These are phyloP conservation scores for Larix sibirica DNA, from an alignment of 83 land plant species.

Conservation along the genomic window DNA sequence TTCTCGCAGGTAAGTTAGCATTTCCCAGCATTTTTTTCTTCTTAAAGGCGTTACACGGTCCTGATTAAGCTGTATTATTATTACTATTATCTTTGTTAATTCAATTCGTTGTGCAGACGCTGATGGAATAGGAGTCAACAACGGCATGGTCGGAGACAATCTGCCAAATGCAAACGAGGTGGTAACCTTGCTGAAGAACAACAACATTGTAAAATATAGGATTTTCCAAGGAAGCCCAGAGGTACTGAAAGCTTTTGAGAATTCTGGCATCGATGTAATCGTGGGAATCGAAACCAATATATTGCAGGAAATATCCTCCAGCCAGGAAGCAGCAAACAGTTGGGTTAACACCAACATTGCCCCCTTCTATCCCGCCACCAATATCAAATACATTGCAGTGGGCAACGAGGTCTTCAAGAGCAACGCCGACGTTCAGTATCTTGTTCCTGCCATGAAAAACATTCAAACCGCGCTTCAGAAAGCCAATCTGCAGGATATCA, in stretches of 20 bases:
- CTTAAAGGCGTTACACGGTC: too few relatives aligned
- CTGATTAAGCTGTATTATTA: too few relatives aligned
- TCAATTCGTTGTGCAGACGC: conserved; percentile 21
- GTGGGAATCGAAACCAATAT: conserved; percentile 33
- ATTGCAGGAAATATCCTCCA: conserved; percentile 26
- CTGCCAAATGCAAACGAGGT: conserved; percentile 55
- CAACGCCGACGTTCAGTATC: conserved; percentile 22
- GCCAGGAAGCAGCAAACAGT: conserved; percentile 21
- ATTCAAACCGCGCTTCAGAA: conserved; percentile 63
- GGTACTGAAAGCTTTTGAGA: conserved; percentile 41
- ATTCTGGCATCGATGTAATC: conserved; percentile 37
- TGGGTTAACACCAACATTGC: conserved; percentile 46
- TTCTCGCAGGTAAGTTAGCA: too few relatives aligned
- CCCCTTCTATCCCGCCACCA: conserved; percentile 33
- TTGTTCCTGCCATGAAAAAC: conserved; percentile 62
- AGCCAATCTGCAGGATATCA: conserved; percentile 50
- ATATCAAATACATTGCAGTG: conserved; percentile 64
- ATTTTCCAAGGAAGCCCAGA: conserved; percentile 33
- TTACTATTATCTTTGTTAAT: too few relatives aligned
- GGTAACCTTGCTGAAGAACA: conserved; percentile 22
- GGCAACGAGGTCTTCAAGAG: conserved; percentile 69
- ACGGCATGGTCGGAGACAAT: conserved; percentile 46
- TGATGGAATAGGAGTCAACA: conserved; percentile 54
- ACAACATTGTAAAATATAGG: conserved; percentile 30
- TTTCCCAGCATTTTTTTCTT: too few relatives aligned